phyloP scores from a whole-genome alignment of 139 green algal genomes.

The Tetraselmis striata region DNA sequence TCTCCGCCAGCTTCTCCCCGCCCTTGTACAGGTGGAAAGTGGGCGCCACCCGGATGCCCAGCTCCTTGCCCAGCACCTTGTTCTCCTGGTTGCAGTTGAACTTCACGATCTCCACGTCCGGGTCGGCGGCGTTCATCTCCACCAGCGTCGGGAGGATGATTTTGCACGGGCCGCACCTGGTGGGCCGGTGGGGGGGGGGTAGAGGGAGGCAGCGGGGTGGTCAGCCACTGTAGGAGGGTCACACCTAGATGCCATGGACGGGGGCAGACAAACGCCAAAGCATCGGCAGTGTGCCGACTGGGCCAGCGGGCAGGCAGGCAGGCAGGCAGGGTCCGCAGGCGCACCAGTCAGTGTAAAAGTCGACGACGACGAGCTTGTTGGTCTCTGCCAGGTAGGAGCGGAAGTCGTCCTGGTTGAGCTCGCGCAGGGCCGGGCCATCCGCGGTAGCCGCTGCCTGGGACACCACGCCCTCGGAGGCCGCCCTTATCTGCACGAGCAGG shows the following conservation, averaged over 20 bases:
- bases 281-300: too few relatives aligned
- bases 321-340: too few relatives aligned
- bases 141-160: conserved; percentile 68
- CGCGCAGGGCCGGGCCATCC: not conserved
- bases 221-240: too few relatives aligned
- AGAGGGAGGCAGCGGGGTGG: not conserved
- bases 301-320: too few relatives aligned
- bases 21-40: conserved; percentile 57
- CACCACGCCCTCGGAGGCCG: too few relatives aligned
- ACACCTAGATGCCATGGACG: too few relatives aligned
- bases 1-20: conserved; percentile 46
- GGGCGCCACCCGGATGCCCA: conserved; percentile 45
- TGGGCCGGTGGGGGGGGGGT: not conserved
- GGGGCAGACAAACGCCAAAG: too few relatives aligned
- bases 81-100: conserved; percentile 77
- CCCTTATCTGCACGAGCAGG: too few relatives aligned
- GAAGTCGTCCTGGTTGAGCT: not conserved
- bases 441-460: too few relatives aligned
- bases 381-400: not conserved
- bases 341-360: conserved; percentile 65
- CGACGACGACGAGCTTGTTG: conserved; percentile 47
- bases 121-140: conserved; percentile 30
- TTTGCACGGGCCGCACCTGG: conserved; percentile 69
- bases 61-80: conserved; percentile 53
- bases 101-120: conserved; percentile 56